Base-by-base conservation (phyloP, 169 alveolate genomes). In the Plasmodium yoelii region DNA sequence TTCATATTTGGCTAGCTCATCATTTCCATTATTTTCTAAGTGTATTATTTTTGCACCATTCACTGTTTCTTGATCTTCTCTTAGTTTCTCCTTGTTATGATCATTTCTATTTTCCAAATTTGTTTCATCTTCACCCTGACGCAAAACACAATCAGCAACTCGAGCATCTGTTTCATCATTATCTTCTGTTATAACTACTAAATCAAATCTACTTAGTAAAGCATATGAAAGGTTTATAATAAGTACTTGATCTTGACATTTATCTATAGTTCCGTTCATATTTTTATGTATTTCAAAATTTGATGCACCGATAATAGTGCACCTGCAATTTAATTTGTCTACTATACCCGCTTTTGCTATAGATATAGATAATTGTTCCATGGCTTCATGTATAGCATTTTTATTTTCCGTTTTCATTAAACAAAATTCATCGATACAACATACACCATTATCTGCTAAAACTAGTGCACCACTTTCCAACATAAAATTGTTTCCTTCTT, bases 391-490 rank as follows among this genome's bases (percentile, higher is more conserved):
- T n/a, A 97, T 87, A 49, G 97, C 94, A 19, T 95, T 95, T 88
- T 95, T 94, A 59, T 95, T 97, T 65, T 96, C 98, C 24, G 91
- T 77, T 63, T 91, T 94, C 73, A 97, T 93, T 49, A 94, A 60
- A 56, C 96, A 75, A 61, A 97, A 95, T 77, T 98, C 99, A 92
- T 98, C 99, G 18, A 98, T 96, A 93, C 99, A 97, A 90, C 99
- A 98, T 0, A 97, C 95, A 3, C 99, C 99, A 70, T 96, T 96
- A 65, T 97, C 98, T 4, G 99, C 98, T 47, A 97, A 87, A 0
- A 97, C 98, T 26, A 98, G 93, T 0, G 99, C 99, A 0, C 99
- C 99, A 8, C 99, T 98, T 73, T 97, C 98, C 42, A 97, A 87
- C 87, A 95, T 93, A 89, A 95, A 93, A 61, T 95, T 97, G 60